Conservation (phyloP, 441 rosid species). For the Erodium texanum region DNA sequence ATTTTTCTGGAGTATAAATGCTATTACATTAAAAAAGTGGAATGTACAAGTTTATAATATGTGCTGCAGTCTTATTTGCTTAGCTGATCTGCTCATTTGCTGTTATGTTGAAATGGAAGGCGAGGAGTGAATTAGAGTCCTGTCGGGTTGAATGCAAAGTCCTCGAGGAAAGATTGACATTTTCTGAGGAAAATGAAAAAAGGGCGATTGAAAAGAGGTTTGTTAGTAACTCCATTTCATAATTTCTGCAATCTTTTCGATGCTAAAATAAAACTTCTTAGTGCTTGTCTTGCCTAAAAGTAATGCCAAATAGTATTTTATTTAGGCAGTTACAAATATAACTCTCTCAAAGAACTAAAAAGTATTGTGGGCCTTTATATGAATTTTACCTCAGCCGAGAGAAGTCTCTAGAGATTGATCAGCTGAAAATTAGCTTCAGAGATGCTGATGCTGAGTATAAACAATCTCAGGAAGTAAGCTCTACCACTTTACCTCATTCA, state of each 20-base stretch:
- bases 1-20: neutral
- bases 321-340: slow-evolving; percentile 1
- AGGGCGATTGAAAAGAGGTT: slow-evolving; percentile 57
- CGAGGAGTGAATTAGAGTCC: slow-evolving; percentile 41
- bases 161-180: slow-evolving; percentile 38
- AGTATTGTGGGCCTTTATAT: neutral
- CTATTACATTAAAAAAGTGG: neutral
- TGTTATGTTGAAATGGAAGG: slow-evolving; percentile 31
- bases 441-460: slow-evolving; percentile 30
- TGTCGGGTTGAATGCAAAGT: slow-evolving; percentile 46
- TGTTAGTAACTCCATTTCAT: slow-evolving; percentile 1
- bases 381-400: slow-evolving; percentile 35
- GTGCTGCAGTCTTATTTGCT: neutral
- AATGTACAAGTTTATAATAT: neutral
- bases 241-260: neutral
- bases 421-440: slow-evolving; percentile 35
- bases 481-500: slow-evolving; percentile 17
- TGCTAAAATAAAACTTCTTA: neutral
- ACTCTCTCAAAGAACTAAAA: neutral
- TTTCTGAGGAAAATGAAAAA: slow-evolving; percentile 36
- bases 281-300: neutral
- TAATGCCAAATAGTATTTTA: neutral
- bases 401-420: slow-evolving; percentile 47
- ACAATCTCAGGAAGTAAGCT: slow-evolving; percentile 43
- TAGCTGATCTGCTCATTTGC: slow-evolving; percentile 10